These are phyloP conservation scores for Galeopsis tetrahit DNA, from an alignment of 257 asterid genomes.

Conservation along the genomic window DNA sequence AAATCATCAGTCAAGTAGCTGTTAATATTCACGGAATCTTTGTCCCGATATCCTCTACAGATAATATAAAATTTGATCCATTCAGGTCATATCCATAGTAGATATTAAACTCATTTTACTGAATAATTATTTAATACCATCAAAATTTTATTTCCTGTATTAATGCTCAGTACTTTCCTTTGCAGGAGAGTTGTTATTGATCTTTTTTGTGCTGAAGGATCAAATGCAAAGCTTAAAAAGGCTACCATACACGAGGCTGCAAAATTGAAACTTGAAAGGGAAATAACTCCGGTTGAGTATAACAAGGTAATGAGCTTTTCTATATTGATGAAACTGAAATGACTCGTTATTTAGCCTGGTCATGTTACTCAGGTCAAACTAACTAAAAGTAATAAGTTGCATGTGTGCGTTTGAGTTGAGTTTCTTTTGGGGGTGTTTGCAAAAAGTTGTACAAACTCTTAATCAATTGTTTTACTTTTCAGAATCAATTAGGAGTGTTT, in stretches of 20 bases:
- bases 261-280: conserved; percentile 55
- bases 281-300: conserved; percentile 48
- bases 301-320: conserved; percentile 59
- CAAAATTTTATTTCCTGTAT: conserved; percentile 1
- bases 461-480: too few relatives aligned
- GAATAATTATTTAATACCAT: conserved; percentile 1
- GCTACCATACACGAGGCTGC: conserved; percentile 74
- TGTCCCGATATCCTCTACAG: conserved; percentile 78
- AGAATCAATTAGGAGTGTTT: too few relatives aligned
- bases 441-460: too few relatives aligned
- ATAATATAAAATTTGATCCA: conserved; percentile 63
- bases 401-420: conserved; percentile 6
- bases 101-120: not conserved
- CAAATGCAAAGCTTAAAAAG: conserved; percentile 80
- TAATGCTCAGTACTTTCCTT: conserved; percentile 28
- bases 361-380: not conserved
- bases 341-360: not conserved
- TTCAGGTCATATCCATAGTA: conserved; percentile 57
- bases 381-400: not conserved
- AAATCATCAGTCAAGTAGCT: conserved; percentile 65
- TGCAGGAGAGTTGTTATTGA: conserved; percentile 76
- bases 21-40: conserved; percentile 77
- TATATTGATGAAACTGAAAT: not conserved
- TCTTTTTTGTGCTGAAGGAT: conserved; percentile 68
- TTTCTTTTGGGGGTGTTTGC: too few relatives aligned